Evolutionary conservation across 148 eudicot species (phyloP).

Genomic region (Vaccinium vitisidaea): DNA sequence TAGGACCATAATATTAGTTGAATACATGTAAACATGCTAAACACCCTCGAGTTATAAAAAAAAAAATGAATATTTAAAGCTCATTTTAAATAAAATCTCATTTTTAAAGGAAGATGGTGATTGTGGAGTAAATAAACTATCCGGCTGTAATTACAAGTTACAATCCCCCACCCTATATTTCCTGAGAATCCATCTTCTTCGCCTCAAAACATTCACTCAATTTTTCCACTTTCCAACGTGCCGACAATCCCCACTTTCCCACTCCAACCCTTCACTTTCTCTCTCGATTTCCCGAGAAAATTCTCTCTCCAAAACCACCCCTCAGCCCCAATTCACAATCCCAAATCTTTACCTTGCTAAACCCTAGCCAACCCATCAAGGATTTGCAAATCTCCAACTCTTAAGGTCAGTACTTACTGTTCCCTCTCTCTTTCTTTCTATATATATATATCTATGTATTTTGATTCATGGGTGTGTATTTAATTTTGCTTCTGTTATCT

Average conservation of each 20-base stretch:
- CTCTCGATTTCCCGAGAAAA: conserved; percentile 4
- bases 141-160: neutral
- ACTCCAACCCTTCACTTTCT: neutral
- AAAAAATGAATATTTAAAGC: too few relatives aligned
- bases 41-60: too few relatives aligned
- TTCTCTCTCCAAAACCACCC: neutral
- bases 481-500: neutral
- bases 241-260: neutral
- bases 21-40: too few relatives aligned
- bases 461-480: neutral
- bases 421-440: neutral
- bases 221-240: neutral
- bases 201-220: conserved; percentile 3
- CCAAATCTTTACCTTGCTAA: neutral
- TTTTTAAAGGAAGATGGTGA: too few relatives aligned
- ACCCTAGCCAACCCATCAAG: conserved; percentile 4
- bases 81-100: too few relatives aligned
- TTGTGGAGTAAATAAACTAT: too few relatives aligned
- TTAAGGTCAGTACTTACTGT: conserved; percentile 13
- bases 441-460: neutral
- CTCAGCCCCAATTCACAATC: neutral
- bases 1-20: too few relatives aligned
- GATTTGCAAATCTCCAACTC: conserved; percentile 5
- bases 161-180: neutral
- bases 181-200: neutral